These are phyloP conservation scores for Kodamaea suecica DNA, from an alignment of 1,139 yeast species.

Conservation along the genomic window DNA sequence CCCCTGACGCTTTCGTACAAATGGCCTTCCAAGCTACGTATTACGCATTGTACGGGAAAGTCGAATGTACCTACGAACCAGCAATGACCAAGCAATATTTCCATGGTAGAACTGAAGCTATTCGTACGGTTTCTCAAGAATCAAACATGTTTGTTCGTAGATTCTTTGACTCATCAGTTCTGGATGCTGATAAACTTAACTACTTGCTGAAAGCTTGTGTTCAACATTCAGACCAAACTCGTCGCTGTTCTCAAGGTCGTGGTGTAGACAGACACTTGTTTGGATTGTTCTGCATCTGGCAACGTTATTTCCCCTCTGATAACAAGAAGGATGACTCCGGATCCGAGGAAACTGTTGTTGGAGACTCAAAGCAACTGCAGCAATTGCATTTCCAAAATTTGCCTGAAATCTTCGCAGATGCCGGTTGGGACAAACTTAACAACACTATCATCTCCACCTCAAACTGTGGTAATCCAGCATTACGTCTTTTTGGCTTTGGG, in stretches of 20 bases:
- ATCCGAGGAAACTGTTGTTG: slow-evolving; percentile 21
- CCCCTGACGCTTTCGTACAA: slow-evolving; percentile 93
- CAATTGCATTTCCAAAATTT: slow-evolving; percentile 23
- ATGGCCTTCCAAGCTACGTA: slow-evolving; percentile 94
- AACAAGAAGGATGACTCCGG: slow-evolving; percentile 13
- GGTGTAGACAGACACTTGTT: slow-evolving; percentile 91
- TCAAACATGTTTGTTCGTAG: slow-evolving; percentile 81
- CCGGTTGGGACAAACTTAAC: slow-evolving; percentile 65
- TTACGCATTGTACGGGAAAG: slow-evolving; percentile 87
- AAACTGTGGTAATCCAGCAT: slow-evolving; percentile 74
- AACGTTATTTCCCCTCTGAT: slow-evolving; percentile 51
- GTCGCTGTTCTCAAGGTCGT: slow-evolving; percentile 65
- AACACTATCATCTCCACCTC: slow-evolving; percentile 44
- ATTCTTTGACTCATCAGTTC: slow-evolving; percentile 67
- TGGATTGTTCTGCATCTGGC: slow-evolving; percentile 88
- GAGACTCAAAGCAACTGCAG: slow-evolving; percentile 12
- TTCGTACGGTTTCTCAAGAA: slow-evolving; percentile 77
- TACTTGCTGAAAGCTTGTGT: slow-evolving; percentile 65
- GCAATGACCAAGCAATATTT: slow-evolving; percentile 88
- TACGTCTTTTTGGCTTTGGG: slow-evolving; percentile 87
- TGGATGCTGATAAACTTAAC: slow-evolving; percentile 59
- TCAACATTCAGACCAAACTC: slow-evolving; percentile 67
- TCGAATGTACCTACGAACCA: slow-evolving; percentile 92
- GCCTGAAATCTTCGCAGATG: slow-evolving; percentile 64
- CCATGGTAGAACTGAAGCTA: slow-evolving; percentile 92